Conservation (phyloP, 495 filamentous ascomycete species). For the Wilcoxina mikolae region DNA sequence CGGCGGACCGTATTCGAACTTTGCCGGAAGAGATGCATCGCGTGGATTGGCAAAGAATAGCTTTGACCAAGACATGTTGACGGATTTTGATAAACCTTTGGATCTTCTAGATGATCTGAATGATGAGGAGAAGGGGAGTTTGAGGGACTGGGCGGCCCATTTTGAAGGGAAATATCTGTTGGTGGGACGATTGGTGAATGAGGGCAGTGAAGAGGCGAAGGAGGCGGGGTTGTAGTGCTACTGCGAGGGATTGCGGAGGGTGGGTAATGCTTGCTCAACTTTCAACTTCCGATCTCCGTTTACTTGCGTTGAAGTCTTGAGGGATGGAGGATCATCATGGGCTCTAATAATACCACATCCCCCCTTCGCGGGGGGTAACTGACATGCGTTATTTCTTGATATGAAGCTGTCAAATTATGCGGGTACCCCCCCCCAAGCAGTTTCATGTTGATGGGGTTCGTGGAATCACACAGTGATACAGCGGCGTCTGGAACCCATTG, state of each 20-base stretch:
- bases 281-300: too few species aligned
- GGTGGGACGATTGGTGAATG: conserved; percentile 75
- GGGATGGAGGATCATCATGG: too few species aligned
- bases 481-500: too few species aligned
- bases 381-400: too few species aligned
- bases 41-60: conserved; percentile 79
- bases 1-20: conserved; percentile 84
- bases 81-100: conserved; percentile 71
- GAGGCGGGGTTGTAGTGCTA: conserved; percentile 11
- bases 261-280: too few species aligned
- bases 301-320: too few species aligned
- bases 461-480: too few species aligned
- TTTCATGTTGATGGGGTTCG: too few species aligned
- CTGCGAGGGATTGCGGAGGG: neutral
- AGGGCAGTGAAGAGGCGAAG: conserved; percentile 44
- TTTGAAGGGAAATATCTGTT: conserved; percentile 90
- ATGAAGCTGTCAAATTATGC: too few species aligned
- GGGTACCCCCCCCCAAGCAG: too few species aligned
- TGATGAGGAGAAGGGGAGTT: conserved; percentile 62
- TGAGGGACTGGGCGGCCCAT: conserved; percentile 81
- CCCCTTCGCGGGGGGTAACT: too few species aligned
- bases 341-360: too few species aligned
- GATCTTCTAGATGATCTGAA: conserved; percentile 65
- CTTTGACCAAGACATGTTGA: conserved; percentile 94
- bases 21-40: conserved; percentile 86